Evolutionary conservation across 2,329 filamentous ascomycete species (phyloP).

Genomic region (Hirsutella rhossiliensis): DNA sequence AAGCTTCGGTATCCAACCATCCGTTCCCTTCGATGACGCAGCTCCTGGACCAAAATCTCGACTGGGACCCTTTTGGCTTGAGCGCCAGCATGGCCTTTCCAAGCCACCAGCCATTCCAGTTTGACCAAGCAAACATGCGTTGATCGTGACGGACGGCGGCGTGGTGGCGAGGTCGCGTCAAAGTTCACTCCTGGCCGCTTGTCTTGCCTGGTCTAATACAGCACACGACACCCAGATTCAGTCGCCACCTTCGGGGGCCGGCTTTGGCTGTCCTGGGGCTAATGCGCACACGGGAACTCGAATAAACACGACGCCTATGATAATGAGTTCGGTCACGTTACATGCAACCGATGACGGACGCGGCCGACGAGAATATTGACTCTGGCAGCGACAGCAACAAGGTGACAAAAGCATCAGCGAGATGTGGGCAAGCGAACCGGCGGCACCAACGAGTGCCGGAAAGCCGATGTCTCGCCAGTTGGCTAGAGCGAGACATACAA

Average conservation of each 20-base stretch:
- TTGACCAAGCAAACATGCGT: constrained; percentile 48
- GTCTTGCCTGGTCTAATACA: background rate
- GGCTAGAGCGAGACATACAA: too few relatives aligned
- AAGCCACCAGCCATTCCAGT: constrained; percentile 67
- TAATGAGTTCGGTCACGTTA: background rate
- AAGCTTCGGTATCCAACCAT: constrained; percentile 15
- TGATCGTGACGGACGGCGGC: constrained; percentile 14
- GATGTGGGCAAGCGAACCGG: too few relatives aligned
- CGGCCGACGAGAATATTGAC: too few relatives aligned
- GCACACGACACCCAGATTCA: too few relatives aligned
- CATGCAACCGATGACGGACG: too few relatives aligned
- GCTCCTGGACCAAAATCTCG: constrained; percentile 66
- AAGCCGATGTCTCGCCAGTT: too few relatives aligned
- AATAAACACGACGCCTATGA: background rate
- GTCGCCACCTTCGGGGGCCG: too few relatives aligned
- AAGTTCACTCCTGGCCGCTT: background rate
- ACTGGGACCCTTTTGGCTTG: constrained; percentile 87
- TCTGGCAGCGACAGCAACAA: too few relatives aligned
- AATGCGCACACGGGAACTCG: too few relatives aligned
- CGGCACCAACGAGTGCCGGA: too few relatives aligned
- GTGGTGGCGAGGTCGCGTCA: background rate
- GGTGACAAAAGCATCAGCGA: too few relatives aligned
- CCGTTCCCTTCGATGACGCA: constrained; percentile 53
- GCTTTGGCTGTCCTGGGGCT: too few relatives aligned
- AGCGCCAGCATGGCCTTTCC: constrained; percentile 94